Base-by-base conservation (phyloP, 1,284 basidiomycete genomes). In the Rhodotorula sp. region DNA sequence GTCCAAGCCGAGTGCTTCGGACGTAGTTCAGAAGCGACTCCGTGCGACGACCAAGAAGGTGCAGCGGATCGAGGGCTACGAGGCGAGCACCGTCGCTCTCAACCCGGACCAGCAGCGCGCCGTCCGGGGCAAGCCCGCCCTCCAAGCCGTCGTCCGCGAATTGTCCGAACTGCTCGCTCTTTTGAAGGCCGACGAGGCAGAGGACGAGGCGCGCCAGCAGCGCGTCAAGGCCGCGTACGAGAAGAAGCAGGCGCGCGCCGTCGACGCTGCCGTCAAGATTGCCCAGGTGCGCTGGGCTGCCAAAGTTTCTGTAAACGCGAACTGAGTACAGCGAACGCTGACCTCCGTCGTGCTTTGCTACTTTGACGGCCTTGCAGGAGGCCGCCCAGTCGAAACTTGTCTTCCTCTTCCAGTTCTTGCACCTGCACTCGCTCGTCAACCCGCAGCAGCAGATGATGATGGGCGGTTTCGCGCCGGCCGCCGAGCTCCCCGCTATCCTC, bases 61-160 rank as follows among this genome's bases (percentile, higher is more conserved):
- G n/a, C 78, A 79, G 79, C 74, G 78, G 57, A 76, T 80, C 52
- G 69, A 71, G 49, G 68, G 69, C 34, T 79, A 79, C 71, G 75
- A 79, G 58, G 67, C 56, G 57, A 73, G 75, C 54, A 72, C 70
- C 8, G 68, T 68, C 16, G 68, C 76, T 7, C 74, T 80, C 62
- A 80, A 80, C 64, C 76, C 77, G 43, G 79, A 80, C 65, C 79
- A 80, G 70, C 75, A 77, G 49, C 72, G 75, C 50, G 78, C 79
- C 10, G 69, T 80, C 57, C 75, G 77, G 58, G 71, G 74, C n/a
- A 78, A 78, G 66, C 75, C 78, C 26, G 72, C 70, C 8, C 74
- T 80, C 54, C 76, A 79, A 64, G 78, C 78, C n/a, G 73, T 77
- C 60, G 69, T 78, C 56, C 78, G 77, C 50, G 79, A 80, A 65